A percentile compares a stretch with the other conserved stretches of the same genome.
Conservation (phyloP, 129 eudicot species). For the Silybum marianum region DNA sequence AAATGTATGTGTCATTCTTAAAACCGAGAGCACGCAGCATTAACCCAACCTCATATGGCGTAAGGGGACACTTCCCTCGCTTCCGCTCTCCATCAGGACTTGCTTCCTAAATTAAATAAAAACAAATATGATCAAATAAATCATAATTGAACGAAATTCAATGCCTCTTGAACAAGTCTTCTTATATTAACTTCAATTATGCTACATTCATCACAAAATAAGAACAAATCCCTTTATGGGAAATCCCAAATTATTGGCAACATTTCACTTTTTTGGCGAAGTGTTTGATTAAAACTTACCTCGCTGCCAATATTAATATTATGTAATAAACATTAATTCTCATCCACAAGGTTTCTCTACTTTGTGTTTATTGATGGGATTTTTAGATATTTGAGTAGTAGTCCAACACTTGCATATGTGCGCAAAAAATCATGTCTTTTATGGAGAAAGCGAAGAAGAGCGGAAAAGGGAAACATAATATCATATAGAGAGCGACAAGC, state of each 20-base stretch:
- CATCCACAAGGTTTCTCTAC: background rate
- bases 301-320: background rate
- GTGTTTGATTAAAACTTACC: background rate
- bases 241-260: background rate
- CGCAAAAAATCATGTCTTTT: background rate
- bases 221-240: background rate
- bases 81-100: conserved; percentile 80
- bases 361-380: background rate
- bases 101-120: conserved; percentile 50
- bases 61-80: conserved; percentile 93
- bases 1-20: conserved; percentile 63
- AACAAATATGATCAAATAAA: background rate
- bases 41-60: conserved; percentile 88
- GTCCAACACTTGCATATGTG: background rate
- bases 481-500: conserved; percentile 2
- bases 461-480: background rate
- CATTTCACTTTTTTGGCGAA: background rate
- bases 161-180: background rate
- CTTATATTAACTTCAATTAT: background rate
- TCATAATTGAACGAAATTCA: background rate
- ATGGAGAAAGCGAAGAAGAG: background rate
- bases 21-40: conserved; percentile 89
- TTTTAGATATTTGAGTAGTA: background rate
- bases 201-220: background rate
- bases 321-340: background rate